These are phyloP conservation scores for Hemerocallis citrina DNA, from an alignment of 106 monocot genomes.

Conservation along the genomic window DNA sequence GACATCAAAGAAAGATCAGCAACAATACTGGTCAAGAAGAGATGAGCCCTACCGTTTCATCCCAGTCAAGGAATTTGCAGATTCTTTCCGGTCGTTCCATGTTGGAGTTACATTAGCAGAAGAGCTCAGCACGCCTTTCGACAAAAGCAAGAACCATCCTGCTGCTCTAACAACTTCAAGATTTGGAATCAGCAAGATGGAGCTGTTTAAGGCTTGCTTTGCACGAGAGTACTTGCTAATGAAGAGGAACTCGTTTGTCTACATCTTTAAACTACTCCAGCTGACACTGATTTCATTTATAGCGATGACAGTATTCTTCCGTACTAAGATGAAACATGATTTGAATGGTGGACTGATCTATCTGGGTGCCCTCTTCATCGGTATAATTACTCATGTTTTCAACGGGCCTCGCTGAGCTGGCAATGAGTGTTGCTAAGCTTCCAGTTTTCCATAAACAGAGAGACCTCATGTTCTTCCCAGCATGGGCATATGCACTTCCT, in stretches of 20 bases:
- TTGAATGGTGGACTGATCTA: constrained; percentile 21
- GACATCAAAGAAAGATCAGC: constrained; percentile 51
- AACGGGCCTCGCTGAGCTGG: constrained; percentile 41
- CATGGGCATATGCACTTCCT: constrained; percentile 47
- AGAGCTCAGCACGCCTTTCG: constrained; percentile 34
- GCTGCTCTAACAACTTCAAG: constrained; percentile 42
- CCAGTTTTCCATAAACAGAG: constrained; percentile 61
- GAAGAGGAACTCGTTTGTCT: constrained; percentile 60
- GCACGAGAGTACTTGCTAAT: constrained; percentile 35
- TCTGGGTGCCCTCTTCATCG: constrained; percentile 37
- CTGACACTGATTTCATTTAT: constrained; percentile 10
- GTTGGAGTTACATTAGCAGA: constrained; percentile 11
- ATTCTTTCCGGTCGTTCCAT: constrained; percentile 36
- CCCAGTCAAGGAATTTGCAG: constrained; percentile 36
- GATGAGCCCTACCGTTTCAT: constrained; percentile 32
- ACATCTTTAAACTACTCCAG: constrained; percentile 33
- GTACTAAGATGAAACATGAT: constrained; percentile 33
- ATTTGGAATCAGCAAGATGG: constrained; percentile 37
- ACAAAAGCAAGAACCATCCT: constrained; percentile 41
- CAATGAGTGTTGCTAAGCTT: constrained; percentile 49
- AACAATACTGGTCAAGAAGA: constrained; percentile 37
- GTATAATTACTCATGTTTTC: constrained; percentile 24
- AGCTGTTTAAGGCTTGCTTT: constrained; percentile 33
- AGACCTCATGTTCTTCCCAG: constrained; percentile 43
- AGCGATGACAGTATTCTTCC: constrained; percentile 43